Evolutionary conservation across 2,329 filamentous ascomycete species (phyloP), one percentile per base, ranked within the genome.

Genomic region (Cladosporium sp.): DNA sequence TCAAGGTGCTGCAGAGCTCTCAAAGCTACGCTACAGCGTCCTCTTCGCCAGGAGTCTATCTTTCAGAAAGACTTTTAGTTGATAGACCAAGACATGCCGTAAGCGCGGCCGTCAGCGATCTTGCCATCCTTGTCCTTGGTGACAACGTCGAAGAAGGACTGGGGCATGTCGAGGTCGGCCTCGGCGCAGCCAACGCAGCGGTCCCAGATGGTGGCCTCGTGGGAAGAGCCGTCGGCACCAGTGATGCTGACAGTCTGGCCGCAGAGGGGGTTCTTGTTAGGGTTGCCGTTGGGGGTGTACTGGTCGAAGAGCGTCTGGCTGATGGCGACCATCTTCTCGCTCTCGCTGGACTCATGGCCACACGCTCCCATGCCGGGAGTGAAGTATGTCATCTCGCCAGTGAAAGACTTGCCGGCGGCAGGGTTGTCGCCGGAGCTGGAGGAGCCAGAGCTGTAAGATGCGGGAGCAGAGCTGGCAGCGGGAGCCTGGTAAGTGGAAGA

Each of bases 351-450:
- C 70, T 87, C 84, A 44, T 76, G 77, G 63, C 91, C 91, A 74
- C 92, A 95, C 26, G 89, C 79, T 66, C 89, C 89, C 10, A 90
- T 75, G 50, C 89, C 91, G 57, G 89, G 81, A 49, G 82, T 79
- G 80, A 91, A 96, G 82, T 86, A 93, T 66, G 92, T 95, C 70
- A 92, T 83, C 59, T 93, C 85, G 67, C 91, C 91, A 0, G 75
- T 73, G 80, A 77, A 82, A 33, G 71, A 76, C 31, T 73, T 72
- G 58, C 77, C 80, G 10, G 75, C 66, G 29, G 74, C 70, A 5
- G 61, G 61, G 61, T 63, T 63, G 50, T 23, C 65, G 60, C 65
- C 49, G 37, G 65, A 61, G 37, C 68, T 61, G 35, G 69, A 68
- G 18, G 69, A 65, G 33, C 69, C 64, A n/a, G 70, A 53, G 18